Evolutionary conservation across 495 filamentous ascomycete species (phyloP).

Genomic region (Xylaria venustula): DNA sequence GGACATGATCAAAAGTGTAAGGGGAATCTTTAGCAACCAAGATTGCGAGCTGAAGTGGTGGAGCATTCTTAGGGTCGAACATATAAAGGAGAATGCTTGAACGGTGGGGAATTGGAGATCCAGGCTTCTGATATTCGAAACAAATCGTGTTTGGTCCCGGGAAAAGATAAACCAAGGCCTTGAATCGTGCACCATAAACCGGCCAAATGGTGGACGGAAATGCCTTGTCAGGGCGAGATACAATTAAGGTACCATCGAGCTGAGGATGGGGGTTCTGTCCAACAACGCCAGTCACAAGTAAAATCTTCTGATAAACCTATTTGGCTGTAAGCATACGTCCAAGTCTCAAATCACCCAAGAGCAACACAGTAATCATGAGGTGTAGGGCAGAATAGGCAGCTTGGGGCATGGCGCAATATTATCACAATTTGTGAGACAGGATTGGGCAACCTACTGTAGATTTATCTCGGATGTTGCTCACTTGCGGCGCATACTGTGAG

Average conservation of each 20-base stretch:
- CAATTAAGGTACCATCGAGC: slow-evolving; percentile 74
- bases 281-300: slow-evolving; percentile 76
- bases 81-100: slow-evolving; percentile 80
- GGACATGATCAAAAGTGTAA: slow-evolving; percentile 78
- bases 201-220: slow-evolving; percentile 83
- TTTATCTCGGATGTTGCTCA: slow-evolving; percentile 74
- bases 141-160: slow-evolving; percentile 83
- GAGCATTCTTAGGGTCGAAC: slow-evolving; percentile 69
- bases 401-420: no score
- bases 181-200: slow-evolving; percentile 83
- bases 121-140: slow-evolving; percentile 81
- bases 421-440: no score
- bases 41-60: slow-evolving; percentile 82
- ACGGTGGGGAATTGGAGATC: slow-evolving; percentile 58
- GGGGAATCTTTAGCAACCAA: slow-evolving; percentile 85
- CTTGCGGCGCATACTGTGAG: slow-evolving; percentile 75
- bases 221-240: slow-evolving; percentile 78
- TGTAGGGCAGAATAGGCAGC: no score
- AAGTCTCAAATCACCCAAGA: background rate
- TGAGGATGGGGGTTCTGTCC: slow-evolving; percentile 66
- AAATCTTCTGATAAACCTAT: slow-evolving; percentile 85
- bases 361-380: no score
- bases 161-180: slow-evolving; percentile 80
- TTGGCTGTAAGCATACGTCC: slow-evolving; percentile 11
- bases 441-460: slow-evolving; percentile 63